A percentile compares a stretch with the other conserved stretches of the same genome.
phyloP scores from a whole-genome alignment of 305 asterid species.

The Nicotiana rustica region DNA sequence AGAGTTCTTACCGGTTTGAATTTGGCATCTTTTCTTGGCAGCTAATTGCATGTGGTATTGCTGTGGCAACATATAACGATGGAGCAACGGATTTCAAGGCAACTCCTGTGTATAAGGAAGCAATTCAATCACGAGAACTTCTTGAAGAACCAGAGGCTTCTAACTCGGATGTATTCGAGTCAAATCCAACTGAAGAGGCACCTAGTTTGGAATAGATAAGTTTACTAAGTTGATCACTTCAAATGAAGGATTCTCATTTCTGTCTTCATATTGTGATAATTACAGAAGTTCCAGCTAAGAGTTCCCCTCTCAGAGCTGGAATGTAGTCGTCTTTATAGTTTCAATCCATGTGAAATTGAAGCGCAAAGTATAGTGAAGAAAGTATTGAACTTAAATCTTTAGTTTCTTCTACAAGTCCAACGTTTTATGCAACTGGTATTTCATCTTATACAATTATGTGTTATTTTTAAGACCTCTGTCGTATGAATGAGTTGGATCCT shows the following conservation, averaged over 20 bases:
- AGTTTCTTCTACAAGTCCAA: slow-evolving; percentile 1
- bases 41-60: slow-evolving; percentile 83
- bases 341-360: background rate
- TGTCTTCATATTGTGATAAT: slow-evolving; percentile 7
- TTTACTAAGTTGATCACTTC: background rate
- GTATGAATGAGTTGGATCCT: background rate
- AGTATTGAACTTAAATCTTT: background rate
- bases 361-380: background rate
- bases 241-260: background rate
- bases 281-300: slow-evolving; percentile 22
- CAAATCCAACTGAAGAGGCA: slow-evolving; percentile 91
- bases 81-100: slow-evolving; percentile 96
- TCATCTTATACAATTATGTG: background rate
- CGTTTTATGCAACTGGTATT: background rate
- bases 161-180: slow-evolving; percentile 76
- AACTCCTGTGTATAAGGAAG: slow-evolving; percentile 85
- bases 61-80: slow-evolving; percentile 78
- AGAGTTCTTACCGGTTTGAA: background rate
- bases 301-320: background rate
- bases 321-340: slow-evolving; percentile 2
- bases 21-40: slow-evolving; percentile 40
- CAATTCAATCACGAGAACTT: slow-evolving; percentile 77
- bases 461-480: background rate
- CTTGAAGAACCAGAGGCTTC: slow-evolving; percentile 84
- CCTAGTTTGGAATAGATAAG: slow-evolving; percentile 74